phyloP scores from a whole-genome alignment of 352 stramenopile genomes.

The Phytophthora melonis region DNA sequence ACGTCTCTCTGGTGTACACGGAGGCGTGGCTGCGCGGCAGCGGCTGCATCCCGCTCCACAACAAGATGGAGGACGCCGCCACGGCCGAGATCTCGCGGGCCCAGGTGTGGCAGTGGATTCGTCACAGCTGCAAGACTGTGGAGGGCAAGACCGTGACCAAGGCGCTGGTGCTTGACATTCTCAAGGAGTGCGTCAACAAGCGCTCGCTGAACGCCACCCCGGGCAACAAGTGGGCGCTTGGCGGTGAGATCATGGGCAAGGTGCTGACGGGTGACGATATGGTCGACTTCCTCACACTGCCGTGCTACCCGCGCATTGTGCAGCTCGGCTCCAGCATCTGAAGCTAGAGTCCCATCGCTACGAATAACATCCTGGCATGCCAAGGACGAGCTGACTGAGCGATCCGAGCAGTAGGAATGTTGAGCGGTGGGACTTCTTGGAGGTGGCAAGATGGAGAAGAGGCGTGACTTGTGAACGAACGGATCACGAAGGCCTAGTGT shows the following conservation, averaged over 20 bases:
- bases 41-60: constrained; percentile 94
- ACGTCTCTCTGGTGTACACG: constrained; percentile 94
- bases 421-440: constrained; percentile 45
- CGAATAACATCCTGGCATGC: constrained; percentile 32
- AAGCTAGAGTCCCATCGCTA: constrained; percentile 57
- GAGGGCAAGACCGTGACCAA: constrained; percentile 80
- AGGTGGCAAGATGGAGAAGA: constrained; percentile 24
- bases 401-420: constrained; percentile 37
- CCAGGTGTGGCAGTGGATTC: constrained; percentile 95
- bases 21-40: constrained; percentile 95
- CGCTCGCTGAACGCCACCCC: constrained; percentile 52
- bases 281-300: constrained; percentile 85
- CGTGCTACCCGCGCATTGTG: constrained; percentile 87
- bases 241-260: constrained; percentile 71
- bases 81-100: constrained; percentile 95
- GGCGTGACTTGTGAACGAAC: neutral
- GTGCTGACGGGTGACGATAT: constrained; percentile 80
- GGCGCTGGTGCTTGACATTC: constrained; percentile 63
- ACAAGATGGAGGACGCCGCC: constrained; percentile 96
- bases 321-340: constrained; percentile 74
- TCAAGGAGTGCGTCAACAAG: constrained; percentile 71
- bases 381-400: constrained; percentile 35
- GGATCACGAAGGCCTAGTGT: constrained; percentile 7
- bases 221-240: constrained; percentile 74
- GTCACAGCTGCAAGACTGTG: constrained; percentile 71